These are phyloP conservation scores for Beta vulgaris DNA, from an alignment of 148 eudicot species.

Conservation along the genomic window DNA sequence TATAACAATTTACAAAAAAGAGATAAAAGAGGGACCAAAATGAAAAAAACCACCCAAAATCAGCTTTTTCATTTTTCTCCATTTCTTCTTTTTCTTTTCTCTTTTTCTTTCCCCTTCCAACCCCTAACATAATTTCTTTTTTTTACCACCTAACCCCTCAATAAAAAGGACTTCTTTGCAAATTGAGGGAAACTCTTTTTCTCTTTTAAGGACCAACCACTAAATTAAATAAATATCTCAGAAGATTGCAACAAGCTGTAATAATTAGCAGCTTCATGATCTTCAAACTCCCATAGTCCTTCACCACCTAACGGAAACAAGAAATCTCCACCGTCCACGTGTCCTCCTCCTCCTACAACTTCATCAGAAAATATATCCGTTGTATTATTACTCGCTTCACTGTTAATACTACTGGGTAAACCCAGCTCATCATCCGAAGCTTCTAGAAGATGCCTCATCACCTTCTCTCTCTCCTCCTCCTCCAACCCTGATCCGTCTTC, in stretches of 20 bases:
- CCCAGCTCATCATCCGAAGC: conserved; percentile 96
- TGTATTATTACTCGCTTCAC: too few relatives aligned
- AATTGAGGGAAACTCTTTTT: conserved; percentile 7
- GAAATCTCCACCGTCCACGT: conserved; percentile 36
- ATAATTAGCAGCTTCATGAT: conserved; percentile 70
- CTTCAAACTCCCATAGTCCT: conserved; percentile 90
- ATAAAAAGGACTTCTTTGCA: conserved; percentile 18
- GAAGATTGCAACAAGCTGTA: conserved; percentile 57
- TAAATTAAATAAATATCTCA: conserved; percentile 59
- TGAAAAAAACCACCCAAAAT: conserved; percentile 25
- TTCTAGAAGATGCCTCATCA: conserved; percentile 81
- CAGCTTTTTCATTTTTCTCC: conserved; percentile 7
- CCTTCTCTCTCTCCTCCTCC: conserved; percentile 43
- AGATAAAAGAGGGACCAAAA: conserved; percentile 25
- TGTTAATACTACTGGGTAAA: conserved; percentile 35
- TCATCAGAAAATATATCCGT: too few relatives aligned
- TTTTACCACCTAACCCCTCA: conserved; percentile 29
- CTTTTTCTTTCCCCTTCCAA: conserved; percentile 20
- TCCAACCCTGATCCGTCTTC: conserved; percentile 21
- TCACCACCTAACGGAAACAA: conserved; percentile 24
- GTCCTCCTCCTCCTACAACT: conserved; percentile 30
- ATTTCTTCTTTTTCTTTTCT: conserved; percentile 12
- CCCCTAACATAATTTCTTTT: conserved; percentile 20
- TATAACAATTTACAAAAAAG: conserved; percentile 32
- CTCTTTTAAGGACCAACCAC: not conserved